Evolutionary conservation across 2,329 filamentous ascomycete genomes (phyloP), one percentile per base, ranked within the genome.

Genomic region (Orbilia oligospora): DNA sequence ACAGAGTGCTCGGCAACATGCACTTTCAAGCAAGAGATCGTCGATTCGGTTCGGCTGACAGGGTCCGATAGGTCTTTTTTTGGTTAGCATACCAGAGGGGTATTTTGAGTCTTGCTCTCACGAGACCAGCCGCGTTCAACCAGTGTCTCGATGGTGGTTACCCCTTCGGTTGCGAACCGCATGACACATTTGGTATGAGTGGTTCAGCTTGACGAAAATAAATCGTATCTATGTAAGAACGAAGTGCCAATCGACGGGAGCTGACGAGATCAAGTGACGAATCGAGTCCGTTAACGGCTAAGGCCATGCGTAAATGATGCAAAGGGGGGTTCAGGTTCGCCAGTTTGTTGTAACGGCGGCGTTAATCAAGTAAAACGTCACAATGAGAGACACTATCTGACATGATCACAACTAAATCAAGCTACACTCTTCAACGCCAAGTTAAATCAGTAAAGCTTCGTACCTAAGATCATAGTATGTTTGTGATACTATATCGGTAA

Each of bases 121-220:
- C 53, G 53, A 38, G 53, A 58, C 53, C 27, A 36, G 14, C 18
- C n/a, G 30, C 22, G 14, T 58, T 58, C 30, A 18, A 36, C n/a
- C n/a, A 12, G 30, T 22, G 53, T 56, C 20, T 38, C 10, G 53
- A 38, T 9, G 10, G 30, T 58, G 30, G 4, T 38, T 58, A 27
- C 56, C 56, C 56, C 56, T 61, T 61, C 56, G 36, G 56, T 51
- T 65, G 22, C 61, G 36, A 49, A 20, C 12, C n/a, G 24, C 36
- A 49, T 65, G 61, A 65, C 61, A 65, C 24, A 49, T 48, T 9
- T 10, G 16, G 30, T 36, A 36, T 38, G 24, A 58, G 30, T 55
- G 24, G 10, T 58, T 61, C 36, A n/a, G 56, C 36, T 44, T 61
- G 36, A 44, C 36, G 33, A 44, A 38, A 61, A 61, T 44, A 24